Conservation (phyloP, 306 rosid genomes). For the Delonix regia region DNA sequence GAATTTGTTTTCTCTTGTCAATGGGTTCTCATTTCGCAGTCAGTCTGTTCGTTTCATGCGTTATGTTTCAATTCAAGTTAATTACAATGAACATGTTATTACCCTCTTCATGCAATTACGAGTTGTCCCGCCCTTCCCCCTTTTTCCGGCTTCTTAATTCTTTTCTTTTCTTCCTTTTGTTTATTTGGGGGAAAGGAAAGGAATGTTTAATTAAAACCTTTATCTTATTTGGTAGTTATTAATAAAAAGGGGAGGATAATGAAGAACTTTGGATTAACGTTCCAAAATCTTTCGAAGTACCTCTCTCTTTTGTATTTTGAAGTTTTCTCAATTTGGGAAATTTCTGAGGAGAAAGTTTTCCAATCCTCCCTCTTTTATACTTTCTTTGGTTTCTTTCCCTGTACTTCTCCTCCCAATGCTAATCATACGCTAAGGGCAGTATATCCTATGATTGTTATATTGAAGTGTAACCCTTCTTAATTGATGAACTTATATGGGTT, state of each 20-base stretch:
- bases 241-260: too few relatives aligned
- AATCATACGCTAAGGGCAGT: background rate
- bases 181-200: background rate
- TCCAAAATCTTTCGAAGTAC: too few relatives aligned
- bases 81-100: background rate
- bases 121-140: background rate
- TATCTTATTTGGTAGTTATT: too few relatives aligned
- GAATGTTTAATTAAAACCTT: background rate
- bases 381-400: background rate
- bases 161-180: background rate
- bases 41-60: too few relatives aligned
- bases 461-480: background rate
- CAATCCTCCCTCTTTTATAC: background rate
- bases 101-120: background rate
- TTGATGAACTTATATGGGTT: background rate
- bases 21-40: background rate
- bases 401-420: background rate
- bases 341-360: too few relatives aligned
- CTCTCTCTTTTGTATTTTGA: too few relatives aligned
- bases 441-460: background rate
- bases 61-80: too few relatives aligned
- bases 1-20: background rate
- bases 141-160: background rate
- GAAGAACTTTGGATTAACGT: too few relatives aligned
- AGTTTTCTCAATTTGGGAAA: too few relatives aligned